Percentiles rank a stretch among this genome's conserved stretches.
Conservation (phyloP, 345 rosid species). For the Eucalyptus curtisii region DNA sequence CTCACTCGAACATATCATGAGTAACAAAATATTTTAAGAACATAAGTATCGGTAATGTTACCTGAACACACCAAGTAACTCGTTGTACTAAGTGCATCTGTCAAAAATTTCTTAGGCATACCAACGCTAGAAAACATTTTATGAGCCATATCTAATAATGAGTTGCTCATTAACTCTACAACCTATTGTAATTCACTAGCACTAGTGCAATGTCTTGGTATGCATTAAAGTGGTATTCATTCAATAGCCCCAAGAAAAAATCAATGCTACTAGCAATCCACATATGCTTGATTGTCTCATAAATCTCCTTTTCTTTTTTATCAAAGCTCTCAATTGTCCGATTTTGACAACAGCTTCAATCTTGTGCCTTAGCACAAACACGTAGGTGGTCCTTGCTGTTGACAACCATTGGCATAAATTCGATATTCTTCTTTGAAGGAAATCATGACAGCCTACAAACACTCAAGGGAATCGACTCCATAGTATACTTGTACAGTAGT, state of each 20-base stretch:
- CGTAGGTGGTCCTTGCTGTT: background rate
- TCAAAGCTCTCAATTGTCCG: too few species aligned
- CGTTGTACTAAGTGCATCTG: too few species aligned
- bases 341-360: too few species aligned
- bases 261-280: too few species aligned
- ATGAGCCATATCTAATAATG: too few species aligned
- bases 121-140: background rate
- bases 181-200: background rate
- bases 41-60: too few species aligned
- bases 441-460: background rate
- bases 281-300: too few species aligned
- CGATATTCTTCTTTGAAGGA: background rate
- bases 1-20: background rate
- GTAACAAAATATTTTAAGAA: background rate
- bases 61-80: background rate
- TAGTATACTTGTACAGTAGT: too few species aligned
- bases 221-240: background rate
- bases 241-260: background rate
- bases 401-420: background rate
- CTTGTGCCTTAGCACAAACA: background rate
- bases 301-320: too few species aligned
- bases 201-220: background rate
- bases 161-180: background rate
- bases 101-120: background rate
- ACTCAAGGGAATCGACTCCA: too few species aligned